A percentile compares a stretch with the other conserved stretches of the same genome.
Conservation (phyloP, 1,284 basidiomycete genomes). For the Ustilago lituana region DNA sequence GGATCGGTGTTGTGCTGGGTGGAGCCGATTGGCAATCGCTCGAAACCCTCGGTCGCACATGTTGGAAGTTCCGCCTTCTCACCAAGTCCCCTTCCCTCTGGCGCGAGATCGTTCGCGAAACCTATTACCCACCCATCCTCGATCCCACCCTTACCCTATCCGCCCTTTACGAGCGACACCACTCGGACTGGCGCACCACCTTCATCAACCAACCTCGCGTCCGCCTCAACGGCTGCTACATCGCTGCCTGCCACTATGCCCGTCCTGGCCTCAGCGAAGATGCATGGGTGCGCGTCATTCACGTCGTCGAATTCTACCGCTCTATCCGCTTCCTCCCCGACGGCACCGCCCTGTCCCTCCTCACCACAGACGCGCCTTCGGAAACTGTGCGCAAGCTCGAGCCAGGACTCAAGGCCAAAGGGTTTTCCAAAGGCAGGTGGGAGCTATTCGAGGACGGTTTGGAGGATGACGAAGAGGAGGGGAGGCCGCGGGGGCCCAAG, state of each 20-base stretch:
- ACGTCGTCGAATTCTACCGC: slow-evolving; percentile 75
- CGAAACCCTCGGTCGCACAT: slow-evolving; percentile 55
- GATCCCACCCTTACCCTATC: slow-evolving; percentile 19
- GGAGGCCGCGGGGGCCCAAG: slow-evolving; percentile 44
- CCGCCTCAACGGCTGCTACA: slow-evolving; percentile 63
- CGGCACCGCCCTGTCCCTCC: slow-evolving; percentile 83
- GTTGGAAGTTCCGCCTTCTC: slow-evolving; percentile 62
- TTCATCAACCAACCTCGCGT: slow-evolving; percentile 64
- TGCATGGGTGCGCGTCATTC: slow-evolving; percentile 64
- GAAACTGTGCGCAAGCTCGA: slow-evolving; percentile 81
- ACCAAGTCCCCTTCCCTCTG: slow-evolving; percentile 55
- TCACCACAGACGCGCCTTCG: slow-evolving; percentile 82
- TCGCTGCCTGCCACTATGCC: slow-evolving; percentile 63
- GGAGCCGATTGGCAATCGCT: slow-evolving; percentile 62
- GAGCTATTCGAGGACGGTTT: slow-evolving; percentile 48
- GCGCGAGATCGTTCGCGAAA: slow-evolving; percentile 55
- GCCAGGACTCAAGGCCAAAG: slow-evolving; percentile 76
- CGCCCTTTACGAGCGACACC: slow-evolving; percentile 37
- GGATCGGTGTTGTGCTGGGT: slow-evolving; percentile 55
- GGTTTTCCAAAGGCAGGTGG: slow-evolving; percentile 73
- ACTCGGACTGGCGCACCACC: slow-evolving; percentile 56
- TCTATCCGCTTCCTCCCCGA: slow-evolving; percentile 86
- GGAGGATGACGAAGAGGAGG: slow-evolving; percentile 47
- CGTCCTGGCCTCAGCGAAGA: slow-evolving; percentile 60
- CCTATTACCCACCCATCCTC: slow-evolving; percentile 56